Percentiles rank a stretch among this genome's conserved stretches.
These are phyloP conservation scores for Saccharomycodes ludwigii DNA, from an alignment of 805 yeast species.

Conservation along the genomic window DNA sequence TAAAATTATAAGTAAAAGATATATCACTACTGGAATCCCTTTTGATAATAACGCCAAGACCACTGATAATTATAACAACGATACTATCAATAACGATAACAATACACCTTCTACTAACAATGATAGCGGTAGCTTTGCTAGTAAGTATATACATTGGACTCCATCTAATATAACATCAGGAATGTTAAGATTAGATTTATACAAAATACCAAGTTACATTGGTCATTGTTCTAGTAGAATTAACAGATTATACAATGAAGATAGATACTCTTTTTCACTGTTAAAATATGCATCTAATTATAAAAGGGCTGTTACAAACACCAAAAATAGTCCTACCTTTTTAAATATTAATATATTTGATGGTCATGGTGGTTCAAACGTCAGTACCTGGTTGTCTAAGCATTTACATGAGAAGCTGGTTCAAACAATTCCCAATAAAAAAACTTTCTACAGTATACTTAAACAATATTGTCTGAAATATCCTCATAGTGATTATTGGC, in stretches of 20 bases:
- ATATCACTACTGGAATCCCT: no score
- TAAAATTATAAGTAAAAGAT: no score
- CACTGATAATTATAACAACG: no score
- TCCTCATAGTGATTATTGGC: constrained; percentile 72
- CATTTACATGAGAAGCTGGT: constrained; percentile 46
- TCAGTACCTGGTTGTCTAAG: constrained; percentile 46
- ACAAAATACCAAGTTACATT: constrained; percentile 26
- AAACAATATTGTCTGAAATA: constrained; percentile 30
- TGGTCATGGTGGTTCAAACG: constrained; percentile 87
- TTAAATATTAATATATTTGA: constrained; percentile 75
- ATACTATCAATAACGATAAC: no score
- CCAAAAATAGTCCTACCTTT: constrained; percentile 21
- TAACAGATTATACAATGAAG: constrained; percentile 72
- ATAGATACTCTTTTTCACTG: constrained; percentile 56
- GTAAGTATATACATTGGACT: neutral
- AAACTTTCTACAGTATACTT: constrained; percentile 32
- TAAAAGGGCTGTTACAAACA: constrained; percentile 15
- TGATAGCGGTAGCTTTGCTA: neutral
- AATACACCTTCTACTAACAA: no score
- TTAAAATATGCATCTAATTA: constrained; percentile 31
- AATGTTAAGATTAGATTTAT: constrained; percentile 1
- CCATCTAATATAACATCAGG: constrained; percentile 19
- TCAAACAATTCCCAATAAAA: constrained; percentile 19
- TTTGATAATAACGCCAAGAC: no score
- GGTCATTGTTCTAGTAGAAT: constrained; percentile 76